Evolutionary conservation across 2,329 filamentous ascomycete genomes (phyloP).

Genomic region (Claviceps sorghi): DNA sequence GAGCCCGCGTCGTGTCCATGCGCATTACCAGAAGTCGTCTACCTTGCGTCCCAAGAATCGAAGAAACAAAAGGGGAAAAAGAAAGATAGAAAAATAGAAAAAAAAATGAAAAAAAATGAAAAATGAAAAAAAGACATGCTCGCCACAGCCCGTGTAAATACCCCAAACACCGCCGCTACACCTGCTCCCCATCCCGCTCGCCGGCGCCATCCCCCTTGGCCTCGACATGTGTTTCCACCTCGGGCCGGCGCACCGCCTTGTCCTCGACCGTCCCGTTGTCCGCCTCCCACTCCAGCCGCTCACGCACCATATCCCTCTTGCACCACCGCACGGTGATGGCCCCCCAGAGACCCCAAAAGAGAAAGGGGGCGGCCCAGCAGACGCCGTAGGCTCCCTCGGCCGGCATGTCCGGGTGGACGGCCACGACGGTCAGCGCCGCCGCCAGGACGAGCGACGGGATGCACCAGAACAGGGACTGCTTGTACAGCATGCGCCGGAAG

Average conservation of each 20-base stretch:
- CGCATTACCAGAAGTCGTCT: too few relatives aligned
- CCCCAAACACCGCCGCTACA: neutral
- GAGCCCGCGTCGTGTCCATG: too few relatives aligned
- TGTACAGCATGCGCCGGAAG: slow-evolving; percentile 26
- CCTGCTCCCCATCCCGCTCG: neutral
- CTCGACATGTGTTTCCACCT: neutral
- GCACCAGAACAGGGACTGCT: slow-evolving; percentile 27
- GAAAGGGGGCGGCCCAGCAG: slow-evolving; percentile 25
- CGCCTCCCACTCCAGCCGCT: slow-evolving; percentile 23
- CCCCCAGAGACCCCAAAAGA: slow-evolving; percentile 22
- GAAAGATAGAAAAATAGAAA: neutral
- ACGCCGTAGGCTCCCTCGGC: slow-evolving; percentile 23
- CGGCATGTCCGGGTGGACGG: slow-evolving; percentile 20
- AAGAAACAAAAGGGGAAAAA: too few relatives aligned
- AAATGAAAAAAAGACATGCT: neutral
- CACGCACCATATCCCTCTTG: slow-evolving; percentile 22
- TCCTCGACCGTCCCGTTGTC: neutral
- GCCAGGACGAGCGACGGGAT: slow-evolving; percentile 24
- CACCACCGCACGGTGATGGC: slow-evolving; percentile 22
- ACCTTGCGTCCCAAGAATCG: too few relatives aligned
- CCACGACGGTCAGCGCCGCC: slow-evolving; percentile 21
- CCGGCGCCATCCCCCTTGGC: neutral
- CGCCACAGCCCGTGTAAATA: too few relatives aligned
- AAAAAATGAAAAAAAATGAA: neutral
- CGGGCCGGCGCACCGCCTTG: neutral